Conservation (phyloP, 352 stramenopile species). For the Pythium oligandrum region DNA sequence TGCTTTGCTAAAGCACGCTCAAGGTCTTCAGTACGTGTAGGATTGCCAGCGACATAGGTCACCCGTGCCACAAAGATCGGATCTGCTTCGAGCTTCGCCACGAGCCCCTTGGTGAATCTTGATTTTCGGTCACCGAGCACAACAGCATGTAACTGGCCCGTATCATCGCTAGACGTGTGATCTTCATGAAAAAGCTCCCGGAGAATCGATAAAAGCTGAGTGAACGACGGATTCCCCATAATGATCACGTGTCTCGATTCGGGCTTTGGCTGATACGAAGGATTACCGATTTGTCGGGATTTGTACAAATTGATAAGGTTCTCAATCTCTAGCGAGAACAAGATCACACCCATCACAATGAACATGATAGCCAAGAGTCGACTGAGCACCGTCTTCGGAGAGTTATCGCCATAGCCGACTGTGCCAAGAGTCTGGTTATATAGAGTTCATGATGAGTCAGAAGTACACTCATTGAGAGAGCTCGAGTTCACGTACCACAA, state of each 20-base stretch:
- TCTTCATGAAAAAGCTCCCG: slow-evolving; percentile 88
- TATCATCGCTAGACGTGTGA: slow-evolving; percentile 45
- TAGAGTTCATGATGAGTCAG: neutral
- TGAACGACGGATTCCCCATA: slow-evolving; percentile 80
- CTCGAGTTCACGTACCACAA: slow-evolving; percentile 49
- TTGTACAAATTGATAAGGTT: slow-evolving; percentile 86
- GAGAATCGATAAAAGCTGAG: slow-evolving; percentile 76
- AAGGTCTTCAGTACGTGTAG: slow-evolving; percentile 68
- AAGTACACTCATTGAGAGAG: neutral
- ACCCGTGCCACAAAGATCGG: slow-evolving; percentile 75
- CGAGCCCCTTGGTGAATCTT: slow-evolving; percentile 66
- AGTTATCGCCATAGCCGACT: slow-evolving; percentile 84
- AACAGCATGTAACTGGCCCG: slow-evolving; percentile 47
- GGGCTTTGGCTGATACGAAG: slow-evolving; percentile 60
- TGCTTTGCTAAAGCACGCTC: slow-evolving; percentile 51
- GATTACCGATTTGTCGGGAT: slow-evolving; percentile 75
- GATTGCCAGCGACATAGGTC: slow-evolving; percentile 75
- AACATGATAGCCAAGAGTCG: slow-evolving; percentile 85
- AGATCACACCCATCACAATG: slow-evolving; percentile 82
- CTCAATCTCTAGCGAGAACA: slow-evolving; percentile 88
- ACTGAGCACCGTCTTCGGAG: slow-evolving; percentile 77
- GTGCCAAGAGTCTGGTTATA: slow-evolving; percentile 69
- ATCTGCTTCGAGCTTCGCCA: slow-evolving; percentile 69
- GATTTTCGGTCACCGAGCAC: slow-evolving; percentile 63
- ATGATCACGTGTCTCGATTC: slow-evolving; percentile 74